These are phyloP conservation scores for Heritiera littoralis DNA, from an alignment of 345 rosid genomes.

Conservation along the genomic window DNA sequence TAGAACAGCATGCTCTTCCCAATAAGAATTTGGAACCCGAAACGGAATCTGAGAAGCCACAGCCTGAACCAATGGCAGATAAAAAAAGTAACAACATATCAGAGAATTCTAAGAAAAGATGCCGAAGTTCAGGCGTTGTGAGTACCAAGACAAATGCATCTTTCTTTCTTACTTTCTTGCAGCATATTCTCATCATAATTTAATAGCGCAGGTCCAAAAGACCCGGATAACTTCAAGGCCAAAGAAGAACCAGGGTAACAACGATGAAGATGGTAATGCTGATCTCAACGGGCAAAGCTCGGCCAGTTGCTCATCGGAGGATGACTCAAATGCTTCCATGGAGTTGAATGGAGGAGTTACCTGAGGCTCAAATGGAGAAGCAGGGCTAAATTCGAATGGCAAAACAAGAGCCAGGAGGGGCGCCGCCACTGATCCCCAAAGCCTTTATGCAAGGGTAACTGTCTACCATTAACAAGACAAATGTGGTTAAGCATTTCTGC, in stretches of 20 bases:
- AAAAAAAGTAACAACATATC: conserved; percentile 35
- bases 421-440: conserved; percentile 78
- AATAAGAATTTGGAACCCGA: conserved; percentile 27
- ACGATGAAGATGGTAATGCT: conserved; percentile 42
- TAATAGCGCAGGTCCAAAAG: conserved; percentile 39
- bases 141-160: conserved; percentile 29
- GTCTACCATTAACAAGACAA: too few species aligned
- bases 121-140: conserved; percentile 47
- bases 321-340: conserved; percentile 50
- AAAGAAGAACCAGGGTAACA: conserved; percentile 41
- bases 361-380: conserved; percentile 41
- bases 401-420: conserved; percentile 80
- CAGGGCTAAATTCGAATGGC: conserved; percentile 53
- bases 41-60: conserved; percentile 30
- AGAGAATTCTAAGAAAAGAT: conserved; percentile 57
- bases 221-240: conserved; percentile 42
- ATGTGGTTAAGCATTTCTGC: neutral
- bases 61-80: conserved; percentile 30
- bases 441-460: conserved; percentile 79
- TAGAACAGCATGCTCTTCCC: conserved; percentile 35
- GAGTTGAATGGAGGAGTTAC: conserved; percentile 40
- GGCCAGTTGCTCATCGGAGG: conserved; percentile 58
- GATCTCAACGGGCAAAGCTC: conserved; percentile 33
- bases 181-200: conserved; percentile 17
- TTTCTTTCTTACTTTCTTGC: neutral